These are phyloP conservation scores for Xylariaceae sp. DNA, from an alignment of 2,329 filamentous ascomycete species.

Conservation along the genomic window DNA sequence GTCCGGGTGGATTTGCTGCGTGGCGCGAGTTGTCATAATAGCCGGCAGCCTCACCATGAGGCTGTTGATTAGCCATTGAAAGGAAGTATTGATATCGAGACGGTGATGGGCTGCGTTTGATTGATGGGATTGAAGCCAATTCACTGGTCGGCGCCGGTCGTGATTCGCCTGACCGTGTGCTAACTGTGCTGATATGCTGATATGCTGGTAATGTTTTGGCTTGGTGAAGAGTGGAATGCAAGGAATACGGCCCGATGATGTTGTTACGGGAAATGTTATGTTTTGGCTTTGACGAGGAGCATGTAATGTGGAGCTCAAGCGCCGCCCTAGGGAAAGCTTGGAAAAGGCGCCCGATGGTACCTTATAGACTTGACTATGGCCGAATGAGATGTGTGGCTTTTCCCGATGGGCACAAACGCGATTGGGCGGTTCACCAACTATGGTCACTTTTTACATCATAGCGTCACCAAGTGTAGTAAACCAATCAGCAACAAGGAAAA, in stretches of 20 bases:
- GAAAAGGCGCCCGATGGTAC: too few species aligned
- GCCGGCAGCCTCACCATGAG: slow-evolving; percentile 31
- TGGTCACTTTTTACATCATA: slow-evolving; percentile 17
- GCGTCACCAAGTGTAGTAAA: slow-evolving; percentile 22
- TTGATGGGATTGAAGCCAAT: background rate
- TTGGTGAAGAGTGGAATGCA: slow-evolving; percentile 22
- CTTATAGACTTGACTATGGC: too few species aligned
- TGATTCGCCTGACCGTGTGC: background rate
- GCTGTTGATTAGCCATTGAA: slow-evolving; percentile 22
- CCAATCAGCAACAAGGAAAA: slow-evolving; percentile 8
- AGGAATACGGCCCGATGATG: background rate
- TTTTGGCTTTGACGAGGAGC: too few species aligned
- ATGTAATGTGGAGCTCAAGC: too few species aligned
- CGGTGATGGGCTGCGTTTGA: background rate
- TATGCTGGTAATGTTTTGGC: slow-evolving; percentile 6
- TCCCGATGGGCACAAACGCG: slow-evolving; percentile 10
- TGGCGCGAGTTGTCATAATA: slow-evolving; percentile 33
- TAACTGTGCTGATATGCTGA: slow-evolving; percentile 15
- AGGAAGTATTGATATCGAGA: background rate
- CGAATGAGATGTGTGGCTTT: slow-evolving; percentile 16
- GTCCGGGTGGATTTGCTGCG: slow-evolving; percentile 24
- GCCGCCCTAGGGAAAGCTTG: slow-evolving; percentile 3
- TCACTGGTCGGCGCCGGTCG: background rate
- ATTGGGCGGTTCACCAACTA: slow-evolving; percentile 10
- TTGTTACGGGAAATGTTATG: too few species aligned